Conservation (phyloP, 768 basidiomycete species). For the Termitomyces sp. region DNA sequence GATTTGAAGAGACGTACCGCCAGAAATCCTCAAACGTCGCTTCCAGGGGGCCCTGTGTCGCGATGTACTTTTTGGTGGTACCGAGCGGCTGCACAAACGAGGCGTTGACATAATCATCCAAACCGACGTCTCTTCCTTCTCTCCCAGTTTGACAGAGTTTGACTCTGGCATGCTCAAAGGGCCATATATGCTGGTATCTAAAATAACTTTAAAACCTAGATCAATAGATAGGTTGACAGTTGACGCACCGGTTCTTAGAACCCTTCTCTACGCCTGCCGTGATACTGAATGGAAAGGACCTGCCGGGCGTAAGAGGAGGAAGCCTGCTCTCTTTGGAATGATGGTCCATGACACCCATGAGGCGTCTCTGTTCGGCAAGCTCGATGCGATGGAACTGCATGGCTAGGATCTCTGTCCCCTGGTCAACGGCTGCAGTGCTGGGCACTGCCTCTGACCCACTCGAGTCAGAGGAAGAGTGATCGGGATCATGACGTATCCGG, state of each 20-base stretch:
- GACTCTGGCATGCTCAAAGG: conserved; percentile 92
- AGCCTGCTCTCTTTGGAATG: conserved; percentile 60
- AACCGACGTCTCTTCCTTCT: conserved; percentile 17
- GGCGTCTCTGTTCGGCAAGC: conserved; percentile 79
- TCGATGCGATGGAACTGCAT: conserved; percentile 94
- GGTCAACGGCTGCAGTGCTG: conserved; percentile 40
- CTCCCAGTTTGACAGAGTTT: conserved; percentile 41
- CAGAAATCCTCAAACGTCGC: conserved; percentile 92
- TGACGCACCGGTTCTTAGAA: conserved; percentile 74
- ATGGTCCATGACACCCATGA: conserved; percentile 90
- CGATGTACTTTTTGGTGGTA: conserved; percentile 82
- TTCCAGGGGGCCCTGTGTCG: conserved; percentile 91
- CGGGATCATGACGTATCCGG: conserved; percentile 7
- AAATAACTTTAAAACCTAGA: neutral
- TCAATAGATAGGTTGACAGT: neutral
- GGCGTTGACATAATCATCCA: conserved; percentile 89
- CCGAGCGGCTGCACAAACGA: conserved; percentile 87
- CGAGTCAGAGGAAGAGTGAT: conserved; percentile 30
- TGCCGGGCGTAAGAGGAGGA: neutral
- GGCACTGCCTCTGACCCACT: conserved; percentile 23
- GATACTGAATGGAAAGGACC: conserved; percentile 79
- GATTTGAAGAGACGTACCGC: conserved; percentile 52
- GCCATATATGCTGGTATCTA: conserved; percentile 96
- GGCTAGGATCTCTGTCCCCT: conserved; percentile 76
- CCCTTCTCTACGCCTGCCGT: conserved; percentile 96